phyloP scores from a whole-genome alignment of 108 stramenopile genomes.

The Cylindrotheca closterium region DNA sequence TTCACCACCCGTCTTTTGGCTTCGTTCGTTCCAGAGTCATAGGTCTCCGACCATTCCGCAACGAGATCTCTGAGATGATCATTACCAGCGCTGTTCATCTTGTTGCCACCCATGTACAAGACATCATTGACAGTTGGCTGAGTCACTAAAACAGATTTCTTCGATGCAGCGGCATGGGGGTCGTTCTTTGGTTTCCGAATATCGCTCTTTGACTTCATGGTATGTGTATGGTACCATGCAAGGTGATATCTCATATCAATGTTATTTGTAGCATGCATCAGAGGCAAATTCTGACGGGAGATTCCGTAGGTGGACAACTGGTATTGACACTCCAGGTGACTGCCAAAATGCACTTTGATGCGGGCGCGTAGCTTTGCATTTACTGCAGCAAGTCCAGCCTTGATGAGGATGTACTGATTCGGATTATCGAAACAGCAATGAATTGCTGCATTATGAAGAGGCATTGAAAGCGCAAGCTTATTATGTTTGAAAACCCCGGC shows the following conservation, averaged over 20 bases:
- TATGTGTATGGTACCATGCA: not conserved
- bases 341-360: not conserved
- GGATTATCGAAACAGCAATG: not conserved
- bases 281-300: conserved; percentile 13
- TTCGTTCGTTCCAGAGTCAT: not conserved
- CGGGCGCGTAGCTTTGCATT: not conserved
- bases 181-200: no score
- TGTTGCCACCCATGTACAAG: not conserved
- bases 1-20: not conserved
- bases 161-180: not conserved
- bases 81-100: not conserved
- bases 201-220: no score
- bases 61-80: not conserved
- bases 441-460: not conserved
- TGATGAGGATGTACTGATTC: not conserved
- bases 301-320: conserved; percentile 23
- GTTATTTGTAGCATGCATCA: conserved; percentile 6
- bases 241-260: not conserved
- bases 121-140: conserved; percentile 7
- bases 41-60: not conserved
- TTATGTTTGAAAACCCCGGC: not conserved
- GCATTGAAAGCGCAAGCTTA: not conserved
- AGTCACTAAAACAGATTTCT: not conserved
- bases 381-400: not conserved
- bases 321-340: conserved; percentile 27